Conservation (phyloP, 345 rosid genomes). For the Erodium maritimum region DNA sequence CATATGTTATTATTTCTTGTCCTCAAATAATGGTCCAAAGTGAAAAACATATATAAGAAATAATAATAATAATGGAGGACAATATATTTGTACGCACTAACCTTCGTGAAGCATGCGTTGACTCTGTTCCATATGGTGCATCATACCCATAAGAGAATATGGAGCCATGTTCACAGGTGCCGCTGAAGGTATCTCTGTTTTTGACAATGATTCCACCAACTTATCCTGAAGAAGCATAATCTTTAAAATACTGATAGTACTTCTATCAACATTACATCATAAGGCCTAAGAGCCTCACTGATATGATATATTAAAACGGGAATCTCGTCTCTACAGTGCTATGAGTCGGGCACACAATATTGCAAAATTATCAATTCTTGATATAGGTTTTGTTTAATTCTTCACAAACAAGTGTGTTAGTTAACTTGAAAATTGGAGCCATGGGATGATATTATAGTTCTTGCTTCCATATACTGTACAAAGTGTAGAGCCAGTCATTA, state of each 20-base stretch:
- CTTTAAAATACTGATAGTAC: constrained; percentile 35
- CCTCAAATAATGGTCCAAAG: too few species aligned
- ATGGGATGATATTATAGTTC: too few species aligned
- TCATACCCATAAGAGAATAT: constrained; percentile 27
- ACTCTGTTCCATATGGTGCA: constrained; percentile 29
- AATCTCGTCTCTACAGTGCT: not conserved
- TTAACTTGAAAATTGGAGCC: too few species aligned
- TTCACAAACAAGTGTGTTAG: too few species aligned
- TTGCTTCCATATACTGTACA: too few species aligned
- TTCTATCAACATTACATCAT: constrained; percentile 21
- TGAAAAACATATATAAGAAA: too few species aligned
- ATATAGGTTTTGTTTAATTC: too few species aligned
- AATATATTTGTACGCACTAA: constrained; percentile 13
- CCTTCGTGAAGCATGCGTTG: constrained; percentile 43
- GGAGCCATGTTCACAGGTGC: constrained; percentile 36
- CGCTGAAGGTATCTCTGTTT: constrained; percentile 32
- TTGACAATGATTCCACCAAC: constrained; percentile 47
- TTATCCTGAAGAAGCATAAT: constrained; percentile 56
- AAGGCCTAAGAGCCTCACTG: constrained; percentile 26
- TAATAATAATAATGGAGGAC: not conserved
- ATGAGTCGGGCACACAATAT: too few species aligned
- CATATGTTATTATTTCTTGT: too few species aligned
- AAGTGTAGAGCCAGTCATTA: too few species aligned
- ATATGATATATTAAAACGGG: constrained; percentile 19
- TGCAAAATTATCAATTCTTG: too few species aligned